phyloP scores from a whole-genome alignment of 352 stramenopile genomes.

The Phytophthora crassamura region DNA sequence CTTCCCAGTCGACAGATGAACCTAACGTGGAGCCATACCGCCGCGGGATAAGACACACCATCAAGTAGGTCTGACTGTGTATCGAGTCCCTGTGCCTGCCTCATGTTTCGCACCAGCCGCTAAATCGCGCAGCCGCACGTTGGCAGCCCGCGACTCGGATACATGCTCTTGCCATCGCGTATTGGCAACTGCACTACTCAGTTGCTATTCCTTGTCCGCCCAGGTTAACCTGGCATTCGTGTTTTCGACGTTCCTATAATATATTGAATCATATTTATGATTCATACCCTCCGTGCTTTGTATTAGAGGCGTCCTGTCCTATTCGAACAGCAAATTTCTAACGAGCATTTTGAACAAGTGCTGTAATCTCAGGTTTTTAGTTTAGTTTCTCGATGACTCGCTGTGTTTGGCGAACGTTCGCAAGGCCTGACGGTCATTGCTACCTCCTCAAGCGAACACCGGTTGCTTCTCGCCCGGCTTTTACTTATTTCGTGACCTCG shows the following conservation, averaged over 20 bases:
- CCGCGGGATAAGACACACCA: conserved; percentile 17
- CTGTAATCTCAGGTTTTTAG: conserved; percentile 1
- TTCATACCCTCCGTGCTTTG: neutral
- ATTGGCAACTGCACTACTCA: conserved; percentile 10
- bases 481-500: conserved; percentile 25
- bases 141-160: neutral
- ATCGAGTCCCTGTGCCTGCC: conserved; percentile 9
- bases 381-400: neutral
- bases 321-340: too few species aligned
- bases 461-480: conserved; percentile 1
- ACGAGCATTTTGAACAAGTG: neutral
- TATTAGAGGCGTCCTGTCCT: neutral
- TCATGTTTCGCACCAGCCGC: conserved; percentile 23
- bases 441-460: neutral
- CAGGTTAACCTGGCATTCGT: conserved; percentile 1
- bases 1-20: conserved; percentile 22
- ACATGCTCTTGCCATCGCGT: neutral
- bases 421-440: neutral
- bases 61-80: neutral
- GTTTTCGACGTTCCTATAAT: neutral
- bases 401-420: neutral
- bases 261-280: neutral
- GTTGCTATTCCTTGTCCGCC: conserved; percentile 21
- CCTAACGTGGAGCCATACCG: conserved; percentile 20
- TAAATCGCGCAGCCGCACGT: conserved; percentile 13